Evolutionary conservation across 345 rosid genomes (phyloP).

Genomic region (Aquilaria malaccensis): DNA sequence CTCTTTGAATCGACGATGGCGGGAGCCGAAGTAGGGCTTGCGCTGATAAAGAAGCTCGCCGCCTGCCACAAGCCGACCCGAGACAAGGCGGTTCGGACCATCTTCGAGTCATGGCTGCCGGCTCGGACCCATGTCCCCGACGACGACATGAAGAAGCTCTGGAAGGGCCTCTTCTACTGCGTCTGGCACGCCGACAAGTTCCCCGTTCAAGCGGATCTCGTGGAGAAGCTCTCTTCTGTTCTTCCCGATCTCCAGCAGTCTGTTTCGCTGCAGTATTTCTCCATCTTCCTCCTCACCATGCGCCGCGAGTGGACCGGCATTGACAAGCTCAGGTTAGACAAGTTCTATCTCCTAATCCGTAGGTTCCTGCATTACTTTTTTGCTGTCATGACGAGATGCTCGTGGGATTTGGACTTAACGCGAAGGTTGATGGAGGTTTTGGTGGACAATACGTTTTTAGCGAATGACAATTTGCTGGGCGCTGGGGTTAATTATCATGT

Average conservation of each 20-base stretch:
- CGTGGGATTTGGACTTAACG: constrained; percentile 59
- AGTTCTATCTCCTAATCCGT: constrained; percentile 80
- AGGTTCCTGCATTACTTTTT: constrained; percentile 52
- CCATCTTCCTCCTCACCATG: constrained; percentile 73
- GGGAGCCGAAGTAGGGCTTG: constrained; percentile 29
- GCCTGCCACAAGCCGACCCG: constrained; percentile 60
- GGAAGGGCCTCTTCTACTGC: constrained; percentile 98
- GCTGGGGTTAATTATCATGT: constrained; percentile 84
- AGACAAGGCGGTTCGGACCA: constrained; percentile 42
- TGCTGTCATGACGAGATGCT: constrained; percentile 32
- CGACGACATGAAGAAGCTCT: constrained; percentile 77
- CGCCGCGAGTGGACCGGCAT: constrained; percentile 96
- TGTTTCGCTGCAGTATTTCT: constrained; percentile 56
- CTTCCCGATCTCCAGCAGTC: constrained; percentile 42
- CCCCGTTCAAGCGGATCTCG: constrained; percentile 57
- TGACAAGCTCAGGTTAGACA: constrained; percentile 76
- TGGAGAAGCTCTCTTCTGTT: constrained; percentile 48
- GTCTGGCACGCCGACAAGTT: constrained; percentile 93
- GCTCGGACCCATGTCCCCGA: constrained; percentile 48
- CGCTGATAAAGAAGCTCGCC: constrained; percentile 69
- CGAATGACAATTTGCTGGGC: constrained; percentile 50
- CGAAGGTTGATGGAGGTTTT: constrained; percentile 37
- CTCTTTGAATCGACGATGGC: constrained; percentile 3
- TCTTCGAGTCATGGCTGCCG: constrained; percentile 72
- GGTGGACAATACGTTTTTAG: constrained; percentile 41